These are phyloP conservation scores for Pinus tabuliformis DNA, from an alignment of 75 land plant species.

Conservation along the genomic window DNA sequence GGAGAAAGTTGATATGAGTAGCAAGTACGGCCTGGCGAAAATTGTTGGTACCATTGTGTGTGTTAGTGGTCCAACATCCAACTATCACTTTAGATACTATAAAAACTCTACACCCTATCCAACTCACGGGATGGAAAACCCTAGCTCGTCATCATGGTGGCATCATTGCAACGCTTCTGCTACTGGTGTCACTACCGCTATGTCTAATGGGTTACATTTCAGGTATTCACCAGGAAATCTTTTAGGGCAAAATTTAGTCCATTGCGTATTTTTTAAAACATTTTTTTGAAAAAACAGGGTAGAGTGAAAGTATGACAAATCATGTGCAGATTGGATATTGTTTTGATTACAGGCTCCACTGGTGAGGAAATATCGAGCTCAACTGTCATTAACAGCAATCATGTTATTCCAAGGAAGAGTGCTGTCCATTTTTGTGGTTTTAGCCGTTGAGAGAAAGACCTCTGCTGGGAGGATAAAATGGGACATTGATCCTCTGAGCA, in stretches of 20 bases:
- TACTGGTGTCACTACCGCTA: no score
- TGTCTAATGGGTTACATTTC: no score
- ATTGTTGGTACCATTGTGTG: slow-evolving; percentile 27
- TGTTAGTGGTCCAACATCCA: slow-evolving; percentile 24
- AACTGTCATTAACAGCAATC: background rate
- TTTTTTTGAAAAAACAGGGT: no score
- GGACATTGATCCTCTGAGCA: slow-evolving; percentile 8
- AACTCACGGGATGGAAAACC: background rate
- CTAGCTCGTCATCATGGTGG: no score
- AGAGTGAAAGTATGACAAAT: no score
- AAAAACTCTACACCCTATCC: background rate
- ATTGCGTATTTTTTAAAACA: no score
- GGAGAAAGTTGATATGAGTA: slow-evolving; percentile 16
- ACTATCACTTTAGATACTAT: slow-evolving; percentile 22
- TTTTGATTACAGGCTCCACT: slow-evolving; percentile 8
- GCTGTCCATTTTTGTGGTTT: background rate
- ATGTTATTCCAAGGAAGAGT: slow-evolving; percentile 7
- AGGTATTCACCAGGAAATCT: background rate
- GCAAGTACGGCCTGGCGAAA: slow-evolving; percentile 30
- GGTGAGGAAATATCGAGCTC: slow-evolving; percentile 10
- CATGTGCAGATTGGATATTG: no score
- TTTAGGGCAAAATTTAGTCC: background rate
- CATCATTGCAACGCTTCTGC: no score
- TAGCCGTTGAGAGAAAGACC: background rate
- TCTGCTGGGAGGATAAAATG: slow-evolving; percentile 13